A percentile compares a stretch with the other conserved stretches of the same genome.
phyloP scores from a whole-genome alignment of 192 early-diverging fungal genomes.

The Spizellomyces sp. region DNA sequence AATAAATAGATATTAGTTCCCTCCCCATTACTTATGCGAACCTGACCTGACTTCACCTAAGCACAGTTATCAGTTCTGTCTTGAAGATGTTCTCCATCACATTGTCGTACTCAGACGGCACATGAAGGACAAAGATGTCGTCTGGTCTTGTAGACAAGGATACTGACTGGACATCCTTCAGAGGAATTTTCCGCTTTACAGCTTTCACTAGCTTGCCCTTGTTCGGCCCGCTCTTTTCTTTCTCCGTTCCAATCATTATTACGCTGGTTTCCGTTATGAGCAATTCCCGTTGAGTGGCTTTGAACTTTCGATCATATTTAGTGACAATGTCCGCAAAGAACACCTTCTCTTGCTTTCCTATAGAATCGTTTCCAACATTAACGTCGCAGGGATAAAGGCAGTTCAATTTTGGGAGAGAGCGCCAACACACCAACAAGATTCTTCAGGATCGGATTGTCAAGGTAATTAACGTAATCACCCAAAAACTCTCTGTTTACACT shows the following conservation, averaged over 20 bases:
- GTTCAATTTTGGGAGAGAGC: background rate
- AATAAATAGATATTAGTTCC: slow-evolving; percentile 5
- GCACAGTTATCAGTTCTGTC: slow-evolving; percentile 60
- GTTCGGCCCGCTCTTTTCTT: slow-evolving; percentile 59
- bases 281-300: slow-evolving; percentile 49
- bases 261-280: slow-evolving; percentile 52
- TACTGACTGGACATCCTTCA: slow-evolving; percentile 49
- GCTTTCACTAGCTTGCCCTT: slow-evolving; percentile 64
- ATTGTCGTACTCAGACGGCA: slow-evolving; percentile 55
- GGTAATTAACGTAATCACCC: slow-evolving; percentile 84
- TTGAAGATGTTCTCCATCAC: slow-evolving; percentile 62
- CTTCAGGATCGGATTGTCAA: slow-evolving; percentile 62
- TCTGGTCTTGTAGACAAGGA: slow-evolving; percentile 54
- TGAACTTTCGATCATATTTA: slow-evolving; percentile 68
- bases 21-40: background rate
- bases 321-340: slow-evolving; percentile 49
- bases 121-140: slow-evolving; percentile 60
- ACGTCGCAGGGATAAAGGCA: slow-evolving; percentile 6
- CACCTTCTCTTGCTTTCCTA: slow-evolving; percentile 60
- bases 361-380: background rate
- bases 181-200: slow-evolving; percentile 53
- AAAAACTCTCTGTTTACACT: slow-evolving; percentile 83
- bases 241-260: slow-evolving; percentile 56
- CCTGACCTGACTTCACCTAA: slow-evolving; percentile 33
- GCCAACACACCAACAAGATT: slow-evolving; percentile 47